Evolutionary conservation across 106 monocot species (phyloP).

Genomic region (Platanthera zijinensis): DNA sequence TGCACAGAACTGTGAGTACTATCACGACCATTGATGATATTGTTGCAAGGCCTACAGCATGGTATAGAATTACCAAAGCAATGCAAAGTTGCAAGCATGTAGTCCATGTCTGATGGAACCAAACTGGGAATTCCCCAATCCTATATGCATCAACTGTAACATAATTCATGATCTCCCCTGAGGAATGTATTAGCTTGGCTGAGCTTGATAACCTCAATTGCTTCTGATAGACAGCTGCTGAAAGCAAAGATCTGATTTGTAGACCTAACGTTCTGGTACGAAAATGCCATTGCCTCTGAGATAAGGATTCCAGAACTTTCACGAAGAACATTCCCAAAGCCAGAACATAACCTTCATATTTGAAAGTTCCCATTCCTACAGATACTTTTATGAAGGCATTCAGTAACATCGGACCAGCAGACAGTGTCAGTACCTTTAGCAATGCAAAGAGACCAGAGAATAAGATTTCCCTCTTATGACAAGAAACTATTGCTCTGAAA

Average conservation of each 20-base stretch:
- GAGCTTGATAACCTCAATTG: conserved; percentile 56
- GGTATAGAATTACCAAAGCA: conserved; percentile 68
- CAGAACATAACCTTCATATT: conserved; percentile 39
- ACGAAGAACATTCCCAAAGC: conserved; percentile 33
- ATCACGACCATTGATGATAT: conserved; percentile 60
- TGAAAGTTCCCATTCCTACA: conserved; percentile 20
- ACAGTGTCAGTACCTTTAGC: conserved; percentile 55
- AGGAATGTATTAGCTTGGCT: conserved; percentile 52
- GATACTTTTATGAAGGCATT: conserved; percentile 66
- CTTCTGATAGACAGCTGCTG: conserved; percentile 57
- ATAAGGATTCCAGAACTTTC: conserved; percentile 62
- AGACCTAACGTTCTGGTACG: conserved; percentile 41
- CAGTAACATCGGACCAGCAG: conserved; percentile 60
- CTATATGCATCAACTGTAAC: conserved; percentile 91
- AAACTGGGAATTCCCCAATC: conserved; percentile 87
- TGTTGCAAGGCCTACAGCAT: conserved; percentile 70
- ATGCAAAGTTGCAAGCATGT: conserved; percentile 66
- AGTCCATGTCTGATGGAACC: conserved; percentile 90
- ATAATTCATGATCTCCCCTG: conserved; percentile 87
- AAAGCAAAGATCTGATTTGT: conserved; percentile 51
- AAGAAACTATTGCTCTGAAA: conserved; percentile 37
- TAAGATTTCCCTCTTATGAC: conserved; percentile 46
- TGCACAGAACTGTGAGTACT: conserved; percentile 52
- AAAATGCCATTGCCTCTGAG: conserved; percentile 84
- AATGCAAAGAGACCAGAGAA: conserved; percentile 70